phyloP scores from a whole-genome alignment of 2,329 filamentous ascomycete genomes.

The Cadophora sp. region DNA sequence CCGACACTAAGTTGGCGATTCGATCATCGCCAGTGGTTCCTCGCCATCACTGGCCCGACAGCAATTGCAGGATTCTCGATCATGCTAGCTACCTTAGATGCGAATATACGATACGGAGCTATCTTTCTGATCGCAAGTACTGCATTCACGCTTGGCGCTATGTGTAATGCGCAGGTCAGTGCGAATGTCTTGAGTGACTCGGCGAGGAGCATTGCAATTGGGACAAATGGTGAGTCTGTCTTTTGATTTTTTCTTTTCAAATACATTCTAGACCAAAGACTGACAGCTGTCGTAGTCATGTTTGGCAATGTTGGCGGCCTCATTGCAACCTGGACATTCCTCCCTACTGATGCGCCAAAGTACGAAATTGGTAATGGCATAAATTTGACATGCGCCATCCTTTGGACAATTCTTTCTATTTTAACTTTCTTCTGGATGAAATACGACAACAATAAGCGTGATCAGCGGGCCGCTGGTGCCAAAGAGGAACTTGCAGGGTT shows the following conservation, averaged over 20 bases:
- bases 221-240: neutral
- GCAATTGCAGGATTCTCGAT: neutral
- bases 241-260: neutral
- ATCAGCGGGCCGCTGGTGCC: neutral
- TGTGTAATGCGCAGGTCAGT: neutral
- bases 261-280: neutral
- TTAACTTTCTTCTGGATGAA: neutral
- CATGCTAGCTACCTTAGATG: neutral
- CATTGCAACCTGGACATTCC: neutral
- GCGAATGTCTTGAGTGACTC: neutral
- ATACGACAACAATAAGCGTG: neutral
- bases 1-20: neutral
- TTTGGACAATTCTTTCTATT: neutral
- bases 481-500: neutral
- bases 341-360: neutral
- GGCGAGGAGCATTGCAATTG: neutral
- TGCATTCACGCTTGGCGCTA: neutral
- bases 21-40: neutral
- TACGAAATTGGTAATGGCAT: neutral
- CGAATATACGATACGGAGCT: neutral
- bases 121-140: neutral
- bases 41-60: neutral
- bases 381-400: neutral
- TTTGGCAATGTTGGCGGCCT: neutral
- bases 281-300: neutral